Evolutionary conservation across 495 filamentous ascomycete genomes (phyloP), one percentile per base, ranked within the genome.

Genomic region (Neurospora intermedia): DNA sequence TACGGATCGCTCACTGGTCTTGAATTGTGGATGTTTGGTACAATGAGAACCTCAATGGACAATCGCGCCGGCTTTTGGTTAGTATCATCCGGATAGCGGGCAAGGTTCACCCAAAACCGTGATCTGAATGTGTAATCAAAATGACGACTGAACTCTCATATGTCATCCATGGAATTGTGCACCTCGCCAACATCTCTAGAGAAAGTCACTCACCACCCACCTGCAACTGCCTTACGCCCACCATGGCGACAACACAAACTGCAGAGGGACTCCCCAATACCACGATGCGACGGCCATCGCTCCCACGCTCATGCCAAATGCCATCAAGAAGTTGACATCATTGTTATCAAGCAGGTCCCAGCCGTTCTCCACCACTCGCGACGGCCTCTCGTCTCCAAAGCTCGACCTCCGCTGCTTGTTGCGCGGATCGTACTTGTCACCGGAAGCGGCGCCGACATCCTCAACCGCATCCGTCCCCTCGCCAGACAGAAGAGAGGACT

Each of bases 311-410:
- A 96, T 96, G 0, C 82, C 80, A 10, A 88, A 83, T 0, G 95
- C 94, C 94, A 97, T 98, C 38, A 94, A 77, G 31, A 97, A 84
- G 78, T 99, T 99, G 73, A 99, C 94, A 38, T 89, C 91, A 79
- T 99, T 99, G 76, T 99, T 99, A 78, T 96, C 93, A 74, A 98
- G 82, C 76, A 96, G 78, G 75, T 96, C 93, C 78, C 82, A 84
- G 9, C 92, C 94, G 71, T 84, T 91, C 78, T 91, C 92, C 0
- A 94, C 82, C 40, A 89, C 87, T 15, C 94, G 85, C 72, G 91
- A 94, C 75, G 90, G 88, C 75, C 88, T 88, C 46, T 82, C 83
- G 43, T 87, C 82, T 1, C 85, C 86, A 74, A 86, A 87, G 75
- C 85, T 87, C 38, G 85, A 70, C 74, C 78, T 76, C 10, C 84